Conservation (phyloP, 2,329 filamentous ascomycete genomes). For the Penicillium sp. region DNA sequence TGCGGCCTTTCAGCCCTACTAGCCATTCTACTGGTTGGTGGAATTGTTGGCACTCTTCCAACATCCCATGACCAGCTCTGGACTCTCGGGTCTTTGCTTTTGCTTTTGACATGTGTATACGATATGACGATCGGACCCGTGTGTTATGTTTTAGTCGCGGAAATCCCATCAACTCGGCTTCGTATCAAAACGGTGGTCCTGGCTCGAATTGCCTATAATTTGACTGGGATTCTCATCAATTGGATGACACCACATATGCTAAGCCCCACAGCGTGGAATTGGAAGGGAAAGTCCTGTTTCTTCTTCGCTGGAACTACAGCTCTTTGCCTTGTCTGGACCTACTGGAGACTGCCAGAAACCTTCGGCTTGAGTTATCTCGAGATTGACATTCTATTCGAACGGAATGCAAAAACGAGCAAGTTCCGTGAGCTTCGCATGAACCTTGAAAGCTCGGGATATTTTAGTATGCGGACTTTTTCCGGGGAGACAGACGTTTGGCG, state of each 20-base stretch:
- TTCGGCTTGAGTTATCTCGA: neutral
- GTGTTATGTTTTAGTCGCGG: neutral
- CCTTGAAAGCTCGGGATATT: neutral
- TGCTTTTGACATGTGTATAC: neutral
- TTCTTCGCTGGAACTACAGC: neutral
- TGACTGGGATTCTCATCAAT: neutral
- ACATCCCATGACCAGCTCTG: neutral
- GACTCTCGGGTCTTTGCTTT: neutral
- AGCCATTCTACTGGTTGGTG: neutral
- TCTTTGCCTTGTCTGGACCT: neutral
- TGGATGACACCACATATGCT: neutral
- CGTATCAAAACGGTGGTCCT: neutral
- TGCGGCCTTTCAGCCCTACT: neutral
- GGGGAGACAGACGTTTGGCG: neutral
- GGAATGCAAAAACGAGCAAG: neutral
- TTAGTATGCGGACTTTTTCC: neutral
- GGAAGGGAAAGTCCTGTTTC: neutral
- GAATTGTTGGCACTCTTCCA: neutral
- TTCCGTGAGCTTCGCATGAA: neutral
- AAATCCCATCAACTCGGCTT: slow-evolving; percentile 1
- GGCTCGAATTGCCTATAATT: neutral
- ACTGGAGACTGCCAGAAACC: neutral
- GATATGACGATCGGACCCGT: neutral
- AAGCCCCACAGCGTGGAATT: neutral
- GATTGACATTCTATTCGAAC: neutral